Evolutionary conservation across 345 rosid genomes (phyloP), one percentile per base, ranked within the genome.

Genomic region (Brassica cretica): DNA sequence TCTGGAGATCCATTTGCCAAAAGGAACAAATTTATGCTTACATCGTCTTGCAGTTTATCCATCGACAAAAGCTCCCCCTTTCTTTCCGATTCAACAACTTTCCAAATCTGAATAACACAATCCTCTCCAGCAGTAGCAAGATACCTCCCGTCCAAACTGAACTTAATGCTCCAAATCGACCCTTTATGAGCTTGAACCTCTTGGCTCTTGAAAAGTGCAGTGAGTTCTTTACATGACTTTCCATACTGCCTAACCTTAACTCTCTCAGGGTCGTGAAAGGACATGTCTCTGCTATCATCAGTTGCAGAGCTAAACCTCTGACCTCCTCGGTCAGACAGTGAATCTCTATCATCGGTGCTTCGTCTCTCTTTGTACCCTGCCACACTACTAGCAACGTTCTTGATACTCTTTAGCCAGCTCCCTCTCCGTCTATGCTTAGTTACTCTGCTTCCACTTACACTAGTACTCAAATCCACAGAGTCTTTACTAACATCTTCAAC

Each of bases 71-170:
- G 79, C 53, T 92, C 97, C 15, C 95, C 97, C 78, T 89, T 94
- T 86, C 87, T 88, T 78, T 92, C 98, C 0, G 90, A 59, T 64
- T 86, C 90, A 19, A 83, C 81, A 46, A 92, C 98, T 85, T 84
- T 79, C 98, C 97, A 90, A 44, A 94, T 83, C 72, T 86, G 95
- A 79, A 94, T 90, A 61, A 87, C 87, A 41, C 93, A 81, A 75
- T 94, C 98, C 89, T 94, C 98, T 25, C 97, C 98, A 2, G 97
- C 98, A 84, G 87, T 94, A 5, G 98, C 98, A 78, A 94, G 90
- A 81, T 85, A 88, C 73, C 88, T 87, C 9, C 97, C 98, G 75
- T 92, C 97, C 83, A 88, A 84, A 85, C 97, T 94, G 65, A 94
- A 94, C 82, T 88, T 92, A 67, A 94, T 92, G 71, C 90, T 82